Conservation (phyloP, 2,329 filamentous ascomycete species). For the Diaporthe capsici region DNA sequence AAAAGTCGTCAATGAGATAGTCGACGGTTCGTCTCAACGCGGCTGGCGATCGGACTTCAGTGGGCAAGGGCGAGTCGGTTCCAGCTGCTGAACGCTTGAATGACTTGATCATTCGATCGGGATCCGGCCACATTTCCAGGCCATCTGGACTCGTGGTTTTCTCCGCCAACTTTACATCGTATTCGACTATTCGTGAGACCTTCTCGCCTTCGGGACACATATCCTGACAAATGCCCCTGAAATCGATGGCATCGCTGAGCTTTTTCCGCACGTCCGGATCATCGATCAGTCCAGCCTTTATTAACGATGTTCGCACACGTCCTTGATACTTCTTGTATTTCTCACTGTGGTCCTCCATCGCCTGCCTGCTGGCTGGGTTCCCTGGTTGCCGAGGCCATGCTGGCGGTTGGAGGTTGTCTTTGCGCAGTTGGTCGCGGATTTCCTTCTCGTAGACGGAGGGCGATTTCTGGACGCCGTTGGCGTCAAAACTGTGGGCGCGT, state of each 20-base stretch:
- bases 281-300: slow-evolving; percentile 73
- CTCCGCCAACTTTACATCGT: slow-evolving; percentile 70
- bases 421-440: slow-evolving; percentile 67
- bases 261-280: slow-evolving; percentile 74
- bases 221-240: slow-evolving; percentile 77
- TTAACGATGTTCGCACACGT: slow-evolving; percentile 69
- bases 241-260: slow-evolving; percentile 74
- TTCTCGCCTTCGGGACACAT: slow-evolving; percentile 80
- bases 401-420: slow-evolving; percentile 68
- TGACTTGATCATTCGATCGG: slow-evolving; percentile 74
- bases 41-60: slow-evolving; percentile 74
- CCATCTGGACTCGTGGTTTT: slow-evolving; percentile 60
- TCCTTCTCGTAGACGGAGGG: slow-evolving; percentile 59
- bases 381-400: slow-evolving; percentile 69
- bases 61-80: slow-evolving; percentile 76
- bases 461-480: slow-evolving; percentile 41
- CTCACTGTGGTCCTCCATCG: slow-evolving; percentile 69
- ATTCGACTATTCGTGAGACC: slow-evolving; percentile 73
- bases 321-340: slow-evolving; percentile 70
- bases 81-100: slow-evolving; percentile 77
- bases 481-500: slow-evolving; percentile 9
- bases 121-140: slow-evolving; percentile 58
- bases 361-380: slow-evolving; percentile 63
- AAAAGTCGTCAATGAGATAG: slow-evolving; percentile 73
- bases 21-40: slow-evolving; percentile 72